phyloP scores from a whole-genome alignment of 2,329 filamentous ascomycete species.

The Albophoma yamanashiensis region DNA sequence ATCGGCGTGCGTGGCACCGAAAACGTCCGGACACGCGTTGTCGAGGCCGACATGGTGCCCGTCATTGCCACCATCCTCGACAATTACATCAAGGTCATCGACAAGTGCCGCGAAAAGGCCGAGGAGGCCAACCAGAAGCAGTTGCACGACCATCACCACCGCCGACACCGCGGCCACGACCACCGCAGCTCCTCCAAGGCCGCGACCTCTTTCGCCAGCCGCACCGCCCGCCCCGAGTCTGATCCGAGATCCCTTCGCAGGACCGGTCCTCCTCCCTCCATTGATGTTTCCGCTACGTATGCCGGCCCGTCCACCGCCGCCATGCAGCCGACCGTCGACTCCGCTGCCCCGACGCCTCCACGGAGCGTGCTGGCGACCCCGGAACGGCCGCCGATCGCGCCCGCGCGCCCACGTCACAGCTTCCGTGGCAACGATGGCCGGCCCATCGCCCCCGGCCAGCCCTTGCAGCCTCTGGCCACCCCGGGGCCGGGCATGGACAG shows the following conservation, averaged over 20 bases:
- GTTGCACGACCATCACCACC: constrained; percentile 39
- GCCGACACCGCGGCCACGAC: constrained; percentile 37
- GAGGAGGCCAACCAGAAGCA: constrained; percentile 72
- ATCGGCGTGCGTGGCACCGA: constrained; percentile 96
- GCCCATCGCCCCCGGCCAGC: constrained; percentile 36
- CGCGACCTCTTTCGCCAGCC: constrained; percentile 41
- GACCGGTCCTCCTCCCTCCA: constrained; percentile 70
- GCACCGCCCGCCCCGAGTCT: constrained; percentile 40
- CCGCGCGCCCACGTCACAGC: constrained; percentile 37
- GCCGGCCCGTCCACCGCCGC: constrained; percentile 25
- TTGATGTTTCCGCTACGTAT: constrained; percentile 36
- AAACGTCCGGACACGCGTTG: constrained; percentile 83
- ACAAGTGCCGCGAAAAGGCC: constrained; percentile 78
- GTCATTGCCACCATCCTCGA: constrained; percentile 97
- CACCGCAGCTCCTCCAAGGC: constrained; percentile 35
- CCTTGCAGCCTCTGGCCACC: constrained; percentile 53
- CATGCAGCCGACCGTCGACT: constrained; percentile 13
- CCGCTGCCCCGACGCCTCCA: constrained; percentile 5
- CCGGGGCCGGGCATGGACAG: constrained; percentile 57
- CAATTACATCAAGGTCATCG: constrained; percentile 95
- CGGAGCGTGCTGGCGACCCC: constrained; percentile 4
- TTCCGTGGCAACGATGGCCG: constrained; percentile 40
- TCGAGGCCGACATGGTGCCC: constrained; percentile 98
- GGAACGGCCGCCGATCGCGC: constrained; percentile 10
- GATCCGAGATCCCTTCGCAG: constrained; percentile 57